Base-by-base conservation (phyloP, 495 filamentous ascomycete species). In the Polyplosphaeria fusca region DNA sequence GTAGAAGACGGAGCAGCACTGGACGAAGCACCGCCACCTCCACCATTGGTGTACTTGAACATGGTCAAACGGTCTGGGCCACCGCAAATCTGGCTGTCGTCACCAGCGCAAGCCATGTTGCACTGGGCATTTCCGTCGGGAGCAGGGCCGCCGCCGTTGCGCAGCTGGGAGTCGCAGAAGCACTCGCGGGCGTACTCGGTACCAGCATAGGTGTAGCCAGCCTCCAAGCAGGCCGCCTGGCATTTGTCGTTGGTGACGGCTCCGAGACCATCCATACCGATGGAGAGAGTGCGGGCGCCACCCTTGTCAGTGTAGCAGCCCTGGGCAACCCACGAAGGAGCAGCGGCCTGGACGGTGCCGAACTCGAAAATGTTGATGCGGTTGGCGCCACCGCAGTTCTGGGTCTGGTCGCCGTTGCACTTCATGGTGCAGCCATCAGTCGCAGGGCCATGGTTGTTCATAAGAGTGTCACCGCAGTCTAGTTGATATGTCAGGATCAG, bases 311-410 rank as follows among this genome's bases (percentile, higher is more conserved):
- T 66, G 53, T 70, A 71, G 55, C 70, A 73, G 16, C 71, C 71
- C 12, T 66, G 25, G 16, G 50, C 41, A 9, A 44, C 47, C 60
- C 66, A 70, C 2, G 56, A 64, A n/a, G 55, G 58, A 18, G 69
- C 64, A 7, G 62, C 54, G n/a, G n/a, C n/a, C 13, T 44, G 58
- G 5, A 11, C 18, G 48, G 32, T 12, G 60, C 65, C 13, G 67
- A 54, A 54, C 25, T 54, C 41, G 53, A 86, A 86, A 14, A 85
- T 61, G 46, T 77, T 80, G 9, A 86, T 66, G 13, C 75, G 70
- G 52, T 73, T 72, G 0, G 70, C 50, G 4, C 77, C 82, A 43
- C 83, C 83, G 55, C 83, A 86, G 50, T 71, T 68, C 56, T 85
- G 76, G 19, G 68, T 70, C 7, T 55, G 52, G 63, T 85, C 77